Evolutionary conservation across 2,329 filamentous ascomycete genomes (phyloP), one percentile per base, ranked within the genome.

Genomic region (Diaporthe citrichinensis): DNA sequence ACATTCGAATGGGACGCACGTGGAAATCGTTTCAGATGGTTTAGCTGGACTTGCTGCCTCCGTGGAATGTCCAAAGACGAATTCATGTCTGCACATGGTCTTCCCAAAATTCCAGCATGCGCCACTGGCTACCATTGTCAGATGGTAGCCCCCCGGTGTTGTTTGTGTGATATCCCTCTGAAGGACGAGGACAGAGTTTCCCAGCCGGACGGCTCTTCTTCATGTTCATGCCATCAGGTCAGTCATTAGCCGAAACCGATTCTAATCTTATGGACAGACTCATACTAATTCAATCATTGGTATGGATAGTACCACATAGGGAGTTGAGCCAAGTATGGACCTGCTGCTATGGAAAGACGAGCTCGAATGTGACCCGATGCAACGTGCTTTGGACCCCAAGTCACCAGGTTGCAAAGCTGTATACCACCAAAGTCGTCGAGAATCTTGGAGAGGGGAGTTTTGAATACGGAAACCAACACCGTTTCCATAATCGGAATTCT

Each of bases 41-140:
- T n/a, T n/a, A n/a, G n/a, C n/a, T 65, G 59, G 62, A 36, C 46
- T 68, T 53, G 62, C 31, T 68, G 62, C 3, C 44, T 10, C 9
- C 20, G 12, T 10, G 2, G 1, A 7, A 1, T 25, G 4, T 5
- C 12, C 4, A 0, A 1, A 31, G 44, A 17, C 5, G 44, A 49
- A 0, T 2, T 2, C 5, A 8, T 4, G 9, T 17, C 41, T 65
- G 41, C 9, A 4, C 17, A n/a, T n/a, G n/a, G n/a, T n/a, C n/a
- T n/a, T 23, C 3, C 6, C 3, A 3, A 36, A 31, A 28, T 10
- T 8, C 62, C 31, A 34, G 44, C 23, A 17, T 68, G 62, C 20
- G 23, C n/a, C 1, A 25, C 2, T 28, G 12, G 14, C 46, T 53
- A 68, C 31, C 46, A 53, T 25, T 4, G 0, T 10, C 31, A n/a